Percentiles rank a stretch among this genome's conserved stretches.
These are phyloP conservation scores for Suillus subluteus DNA, from an alignment of 768 basidiomycete genomes.

Conservation along the genomic window DNA sequence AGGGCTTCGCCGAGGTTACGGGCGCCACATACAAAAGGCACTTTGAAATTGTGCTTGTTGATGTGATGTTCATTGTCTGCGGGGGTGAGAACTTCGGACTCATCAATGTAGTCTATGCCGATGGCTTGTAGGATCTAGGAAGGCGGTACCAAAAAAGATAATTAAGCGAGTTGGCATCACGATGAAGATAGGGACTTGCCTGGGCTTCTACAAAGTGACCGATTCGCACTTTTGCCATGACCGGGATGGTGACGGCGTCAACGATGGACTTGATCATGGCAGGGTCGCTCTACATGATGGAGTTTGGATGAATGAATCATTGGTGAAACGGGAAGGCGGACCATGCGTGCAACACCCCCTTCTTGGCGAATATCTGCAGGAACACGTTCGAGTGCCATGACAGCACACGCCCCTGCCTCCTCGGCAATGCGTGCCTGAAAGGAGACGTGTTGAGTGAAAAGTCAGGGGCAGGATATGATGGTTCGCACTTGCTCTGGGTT, in stretches of 20 bases:
- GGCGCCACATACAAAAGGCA: constrained; percentile 96
- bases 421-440: constrained; percentile 91
- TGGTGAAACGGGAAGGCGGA: constrained; percentile 35
- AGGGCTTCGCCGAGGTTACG: constrained; percentile 95
- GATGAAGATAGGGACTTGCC: constrained; percentile 41
- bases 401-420: constrained; percentile 95
- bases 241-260: constrained; percentile 93
- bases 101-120: constrained; percentile 96
- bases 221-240: constrained; percentile 96
- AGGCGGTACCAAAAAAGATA: background rate
- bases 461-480: constrained; percentile 16
- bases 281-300: constrained; percentile 74
- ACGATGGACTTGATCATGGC: constrained; percentile 96
- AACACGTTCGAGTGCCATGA: constrained; percentile 96
- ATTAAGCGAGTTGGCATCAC: background rate
- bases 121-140: constrained; percentile 87
- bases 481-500: constrained; percentile 67
- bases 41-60: constrained; percentile 94
- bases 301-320: background rate
- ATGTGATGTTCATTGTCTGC: constrained; percentile 97
- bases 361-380: constrained; percentile 92
- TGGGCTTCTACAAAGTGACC: constrained; percentile 98
- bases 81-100: constrained; percentile 92
- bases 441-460: constrained; percentile 14
- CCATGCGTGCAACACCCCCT: constrained; percentile 97